Evolutionary conservation across 148 eudicot genomes (phyloP).

Genomic region (Polygonum aviculare): DNA sequence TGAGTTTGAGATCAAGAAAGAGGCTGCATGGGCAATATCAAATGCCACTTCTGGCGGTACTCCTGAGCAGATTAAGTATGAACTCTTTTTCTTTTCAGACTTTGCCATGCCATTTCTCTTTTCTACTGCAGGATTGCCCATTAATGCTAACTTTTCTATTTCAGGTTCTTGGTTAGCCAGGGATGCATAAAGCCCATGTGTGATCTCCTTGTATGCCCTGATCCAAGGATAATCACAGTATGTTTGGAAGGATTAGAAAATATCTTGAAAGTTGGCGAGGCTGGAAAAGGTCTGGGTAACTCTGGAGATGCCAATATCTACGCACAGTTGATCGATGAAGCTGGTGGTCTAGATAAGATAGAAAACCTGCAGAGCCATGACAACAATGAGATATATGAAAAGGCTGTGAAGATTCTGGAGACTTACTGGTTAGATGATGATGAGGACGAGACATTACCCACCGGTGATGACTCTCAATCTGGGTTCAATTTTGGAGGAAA

Average conservation of each 20-base stretch:
- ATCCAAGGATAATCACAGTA: slow-evolving; percentile 42
- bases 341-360: slow-evolving; percentile 47
- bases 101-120: not conserved
- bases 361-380: slow-evolving; percentile 44
- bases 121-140: not conserved
- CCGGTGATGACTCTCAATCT: not conserved
- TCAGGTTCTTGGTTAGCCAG: slow-evolving; percentile 36
- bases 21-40: slow-evolving; percentile 43
- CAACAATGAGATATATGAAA: slow-evolving; percentile 46
- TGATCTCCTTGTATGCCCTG: slow-evolving; percentile 41
- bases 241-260: slow-evolving; percentile 45
- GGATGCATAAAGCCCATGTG: slow-evolving; percentile 47
- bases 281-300: slow-evolving; percentile 26
- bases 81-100: not conserved
- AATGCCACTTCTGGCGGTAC: slow-evolving; percentile 42
- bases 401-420: slow-evolving; percentile 43
- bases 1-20: slow-evolving; percentile 42
- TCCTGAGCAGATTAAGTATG: slow-evolving; percentile 36
- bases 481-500: slow-evolving; percentile 12
- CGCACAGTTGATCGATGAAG: slow-evolving; percentile 39
- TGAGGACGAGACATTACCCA: slow-evolving; percentile 15
- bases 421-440: slow-evolving; percentile 47
- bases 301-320: slow-evolving; percentile 27
- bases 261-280: slow-evolving; percentile 41
- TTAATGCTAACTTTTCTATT: not conserved